Conservation (phyloP, 2,329 filamentous ascomycete species). For the Talaromyces rugulosus region DNA sequence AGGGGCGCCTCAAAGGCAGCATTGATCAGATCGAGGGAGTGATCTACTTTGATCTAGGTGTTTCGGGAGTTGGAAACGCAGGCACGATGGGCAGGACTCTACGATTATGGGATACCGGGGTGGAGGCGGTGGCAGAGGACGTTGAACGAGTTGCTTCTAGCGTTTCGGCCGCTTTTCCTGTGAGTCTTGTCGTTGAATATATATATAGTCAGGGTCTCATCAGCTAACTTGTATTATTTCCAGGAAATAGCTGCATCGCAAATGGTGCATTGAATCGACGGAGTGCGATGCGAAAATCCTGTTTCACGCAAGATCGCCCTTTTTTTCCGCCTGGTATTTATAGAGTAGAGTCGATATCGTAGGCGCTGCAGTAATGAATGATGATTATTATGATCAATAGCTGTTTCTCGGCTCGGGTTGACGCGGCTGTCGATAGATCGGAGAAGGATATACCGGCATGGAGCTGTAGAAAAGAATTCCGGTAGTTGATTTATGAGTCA, state of each 20-base stretch:
- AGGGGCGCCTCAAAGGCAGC: slow-evolving; percentile 77
- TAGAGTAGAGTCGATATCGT: background rate
- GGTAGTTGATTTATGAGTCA: background rate
- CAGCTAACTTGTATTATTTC: slow-evolving; percentile 10
- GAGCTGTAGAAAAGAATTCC: background rate
- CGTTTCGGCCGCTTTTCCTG: slow-evolving; percentile 76
- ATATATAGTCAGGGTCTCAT: background rate
- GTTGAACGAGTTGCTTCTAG: slow-evolving; percentile 81
- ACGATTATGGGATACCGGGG: slow-evolving; percentile 83
- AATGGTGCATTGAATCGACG: slow-evolving; percentile 28
- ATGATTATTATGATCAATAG: background rate
- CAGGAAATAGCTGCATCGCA: slow-evolving; percentile 33
- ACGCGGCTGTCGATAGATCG: background rate
- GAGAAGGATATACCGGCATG: background rate
- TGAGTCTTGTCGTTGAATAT: slow-evolving; percentile 32
- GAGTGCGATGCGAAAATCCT: background rate
- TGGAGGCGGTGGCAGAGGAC: slow-evolving; percentile 80
- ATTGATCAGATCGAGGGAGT: slow-evolving; percentile 91
- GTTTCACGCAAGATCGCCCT: background rate
- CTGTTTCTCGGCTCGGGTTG: background rate
- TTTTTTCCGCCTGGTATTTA: background rate
- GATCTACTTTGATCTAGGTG: slow-evolving; percentile 76
- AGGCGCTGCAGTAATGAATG: background rate
- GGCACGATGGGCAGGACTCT: slow-evolving; percentile 65
- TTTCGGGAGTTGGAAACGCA: slow-evolving; percentile 62